Evolutionary conservation across 2,329 filamentous ascomycete species (phyloP).

Genomic region (Leptographium galeiforme): DNA sequence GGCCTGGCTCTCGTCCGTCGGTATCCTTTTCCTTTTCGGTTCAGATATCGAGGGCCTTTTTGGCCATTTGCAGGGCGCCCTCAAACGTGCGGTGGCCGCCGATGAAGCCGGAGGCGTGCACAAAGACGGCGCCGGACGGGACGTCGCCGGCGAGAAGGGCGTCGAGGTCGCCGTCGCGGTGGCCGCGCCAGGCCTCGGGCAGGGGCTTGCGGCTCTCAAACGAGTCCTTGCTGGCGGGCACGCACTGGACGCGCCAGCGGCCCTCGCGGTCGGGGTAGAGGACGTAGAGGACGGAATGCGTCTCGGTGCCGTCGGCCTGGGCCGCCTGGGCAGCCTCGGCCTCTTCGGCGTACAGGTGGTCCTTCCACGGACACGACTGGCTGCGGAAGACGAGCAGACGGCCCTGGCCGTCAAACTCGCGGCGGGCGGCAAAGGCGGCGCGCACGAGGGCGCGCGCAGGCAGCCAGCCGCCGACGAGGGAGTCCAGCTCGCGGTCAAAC

Average conservation of each 20-base stretch:
- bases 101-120: constrained; percentile 91
- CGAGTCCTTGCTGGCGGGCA: constrained; percentile 71
- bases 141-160: constrained; percentile 48
- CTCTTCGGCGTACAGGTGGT: constrained; percentile 86
- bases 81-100: constrained; percentile 88
- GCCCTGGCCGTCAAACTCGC: constrained; percentile 44
- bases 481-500: constrained; percentile 69
- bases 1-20: too few species aligned
- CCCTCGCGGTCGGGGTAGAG: constrained; percentile 61
- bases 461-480: constrained; percentile 66
- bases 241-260: constrained; percentile 90
- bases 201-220: constrained; percentile 88
- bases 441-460: constrained; percentile 62
- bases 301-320: constrained; percentile 21
- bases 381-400: constrained; percentile 68
- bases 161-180: constrained; percentile 76
- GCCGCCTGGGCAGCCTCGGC: constrained; percentile 29
- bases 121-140: constrained; percentile 69
- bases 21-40: not conserved
- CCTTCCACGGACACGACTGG: constrained; percentile 84
- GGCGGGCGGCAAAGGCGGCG: constrained; percentile 57
- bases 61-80: constrained; percentile 74
- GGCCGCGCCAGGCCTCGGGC: constrained; percentile 82
- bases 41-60: constrained; percentile 49
- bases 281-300: constrained; percentile 58